phyloP scores from a whole-genome alignment of 2,329 filamentous ascomycete genomes.

The Stagonosporopsis chrysanthemi region DNA sequence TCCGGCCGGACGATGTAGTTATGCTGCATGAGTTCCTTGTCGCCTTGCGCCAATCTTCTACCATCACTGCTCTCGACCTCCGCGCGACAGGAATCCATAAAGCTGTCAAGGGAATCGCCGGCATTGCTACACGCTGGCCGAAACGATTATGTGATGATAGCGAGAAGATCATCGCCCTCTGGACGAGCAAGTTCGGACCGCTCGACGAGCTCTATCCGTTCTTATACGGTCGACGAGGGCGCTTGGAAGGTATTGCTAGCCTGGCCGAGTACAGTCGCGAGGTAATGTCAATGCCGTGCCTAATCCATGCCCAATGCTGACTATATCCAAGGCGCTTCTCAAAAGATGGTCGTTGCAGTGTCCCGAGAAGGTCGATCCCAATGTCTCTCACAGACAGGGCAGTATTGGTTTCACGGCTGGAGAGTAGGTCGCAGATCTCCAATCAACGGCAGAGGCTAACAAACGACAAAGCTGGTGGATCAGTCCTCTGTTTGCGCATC shows the following conservation, averaged over 20 bases:
- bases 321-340: constrained; percentile 38
- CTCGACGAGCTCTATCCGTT: constrained; percentile 50
- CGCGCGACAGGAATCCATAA: constrained; percentile 56
- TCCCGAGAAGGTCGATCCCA: constrained; percentile 40
- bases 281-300: constrained; percentile 29
- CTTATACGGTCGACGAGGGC: constrained; percentile 54
- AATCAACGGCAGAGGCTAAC: background rate
- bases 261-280: constrained; percentile 50
- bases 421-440: constrained; percentile 45
- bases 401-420: constrained; percentile 57
- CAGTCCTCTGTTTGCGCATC: constrained; percentile 56
- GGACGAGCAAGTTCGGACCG: constrained; percentile 50
- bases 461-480: constrained; percentile 58
- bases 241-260: constrained; percentile 53
- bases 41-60: constrained; percentile 27
- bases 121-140: constrained; percentile 58
- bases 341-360: constrained; percentile 42
- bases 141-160: constrained; percentile 54
- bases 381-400: constrained; percentile 48
- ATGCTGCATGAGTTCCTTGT: constrained; percentile 54
- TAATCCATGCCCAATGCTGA: background rate
- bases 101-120: constrained; percentile 53
- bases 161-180: constrained; percentile 51
- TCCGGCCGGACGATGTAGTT: constrained; percentile 55
- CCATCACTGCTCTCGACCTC: constrained; percentile 46